Base-by-base conservation (phyloP, 345 rosid genomes). In the Murraya koenigii region DNA sequence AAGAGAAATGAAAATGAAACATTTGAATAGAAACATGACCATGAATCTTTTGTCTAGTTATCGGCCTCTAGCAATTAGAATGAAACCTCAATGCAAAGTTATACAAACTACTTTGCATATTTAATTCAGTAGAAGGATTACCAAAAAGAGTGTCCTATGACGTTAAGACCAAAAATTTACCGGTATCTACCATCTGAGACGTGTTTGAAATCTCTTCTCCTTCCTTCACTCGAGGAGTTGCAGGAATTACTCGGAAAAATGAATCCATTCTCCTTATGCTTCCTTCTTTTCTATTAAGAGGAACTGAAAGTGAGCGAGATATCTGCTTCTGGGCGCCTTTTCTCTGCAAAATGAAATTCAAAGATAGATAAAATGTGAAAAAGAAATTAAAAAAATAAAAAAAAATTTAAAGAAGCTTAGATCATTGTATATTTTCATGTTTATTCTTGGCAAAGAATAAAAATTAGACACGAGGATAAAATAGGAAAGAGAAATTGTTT, bases 291-390 rank as follows among this genome's bases (percentile, higher is more conserved):
- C 75, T 77, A 81, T 85, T 81, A 52, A 87, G 81, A 41, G 99
- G 99, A 69, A 93, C 94, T 47, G 99, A 96, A 68, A 92, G 91
- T 26, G 99, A 93, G 15, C 98, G 94, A 70, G 84, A 69, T 79
- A 96, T 92, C 77, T 84, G 80, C 38, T 66, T 69, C 66, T 54
- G 83, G 20, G 76, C 67, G 32, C 85, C 97, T 80, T 89, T 91
- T 75, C 71, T 88, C 98, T 95, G 89, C 83, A 81, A 78, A 82
- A 82, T 69, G 55, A 75, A 75, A 52, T 60, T 35, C 54, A 60
- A 71, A 75, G 54, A 62, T 63, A 47, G 38, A 74, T 44, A 44
- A 44, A 44, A 44, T 10, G 2, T 44, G 15, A 11, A 39, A 8
- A 39, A 38, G 1, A 8, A 1, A 8, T n/a, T n/a, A 36, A 36